phyloP scores from a whole-genome alignment of 2,329 filamentous ascomycete species.

The Colletotrichum falcatum region DNA sequence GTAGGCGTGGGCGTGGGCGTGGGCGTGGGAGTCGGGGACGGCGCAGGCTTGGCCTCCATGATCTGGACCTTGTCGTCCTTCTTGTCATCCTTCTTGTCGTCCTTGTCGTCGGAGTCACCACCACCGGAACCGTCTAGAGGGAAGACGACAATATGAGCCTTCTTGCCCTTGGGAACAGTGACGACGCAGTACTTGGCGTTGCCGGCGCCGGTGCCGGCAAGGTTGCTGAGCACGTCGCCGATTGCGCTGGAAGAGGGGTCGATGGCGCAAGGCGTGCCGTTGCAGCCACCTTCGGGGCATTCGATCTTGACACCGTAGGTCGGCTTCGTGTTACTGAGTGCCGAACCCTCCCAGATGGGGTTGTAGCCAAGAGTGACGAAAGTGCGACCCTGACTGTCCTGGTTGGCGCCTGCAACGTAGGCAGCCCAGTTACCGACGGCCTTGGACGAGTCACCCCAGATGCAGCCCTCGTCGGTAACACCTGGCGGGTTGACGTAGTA shows the following conservation, averaged over 20 bases:
- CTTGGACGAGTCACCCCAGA: constrained; percentile 75
- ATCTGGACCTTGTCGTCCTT: constrained; percentile 34
- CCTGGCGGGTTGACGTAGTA: constrained; percentile 86
- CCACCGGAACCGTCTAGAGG: constrained; percentile 58
- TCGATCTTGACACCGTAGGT: constrained; percentile 77
- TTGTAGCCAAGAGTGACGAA: constrained; percentile 84
- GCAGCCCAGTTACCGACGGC: constrained; percentile 81
- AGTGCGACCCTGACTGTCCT: constrained; percentile 71
- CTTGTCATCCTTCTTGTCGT: constrained; percentile 37
- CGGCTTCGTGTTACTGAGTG: constrained; percentile 68
- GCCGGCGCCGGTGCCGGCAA: constrained; percentile 71
- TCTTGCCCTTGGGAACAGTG: constrained; percentile 74
- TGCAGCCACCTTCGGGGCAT: constrained; percentile 74
- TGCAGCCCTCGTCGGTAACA: constrained; percentile 71
- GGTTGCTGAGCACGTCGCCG: constrained; percentile 69
- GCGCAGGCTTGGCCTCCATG: constrained; percentile 37
- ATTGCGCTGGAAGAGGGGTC: constrained; percentile 68
- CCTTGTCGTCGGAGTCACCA: constrained; percentile 41
- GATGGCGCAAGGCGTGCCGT: constrained; percentile 80
- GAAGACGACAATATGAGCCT: constrained; percentile 75
- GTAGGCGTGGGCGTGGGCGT: constrained; percentile 37
- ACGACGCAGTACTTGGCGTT: constrained; percentile 80
- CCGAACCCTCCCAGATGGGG: constrained; percentile 74
- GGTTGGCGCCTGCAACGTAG: constrained; percentile 82
- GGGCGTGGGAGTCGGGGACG: constrained; percentile 39